Percentiles rank a stretch among this genome's conserved stretches.
These are phyloP conservation scores for Alternaria arbusti DNA, from an alignment of 2,329 filamentous ascomycete genomes.

Conservation along the genomic window DNA sequence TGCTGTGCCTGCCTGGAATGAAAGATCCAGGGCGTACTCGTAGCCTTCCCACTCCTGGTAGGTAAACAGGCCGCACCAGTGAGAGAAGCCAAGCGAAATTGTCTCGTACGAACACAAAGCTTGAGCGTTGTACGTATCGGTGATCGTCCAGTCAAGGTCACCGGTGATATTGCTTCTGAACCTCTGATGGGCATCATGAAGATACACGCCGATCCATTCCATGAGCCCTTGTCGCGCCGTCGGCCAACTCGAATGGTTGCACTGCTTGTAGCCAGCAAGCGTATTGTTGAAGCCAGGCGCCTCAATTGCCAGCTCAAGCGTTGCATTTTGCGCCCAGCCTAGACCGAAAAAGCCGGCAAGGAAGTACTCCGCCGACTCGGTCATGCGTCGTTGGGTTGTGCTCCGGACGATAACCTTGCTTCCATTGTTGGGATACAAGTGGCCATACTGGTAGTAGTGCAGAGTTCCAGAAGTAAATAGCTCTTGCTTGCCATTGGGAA, in stretches of 20 bases:
- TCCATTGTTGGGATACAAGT: conserved; percentile 70
- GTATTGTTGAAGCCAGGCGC: conserved; percentile 70
- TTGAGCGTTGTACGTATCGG: conserved; percentile 66
- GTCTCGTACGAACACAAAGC: conserved; percentile 80
- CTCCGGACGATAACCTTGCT: conserved; percentile 76
- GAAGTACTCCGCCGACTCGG: conserved; percentile 79
- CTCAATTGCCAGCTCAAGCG: conserved; percentile 76
- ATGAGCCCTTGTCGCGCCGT: conserved; percentile 58
- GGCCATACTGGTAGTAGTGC: conserved; percentile 75
- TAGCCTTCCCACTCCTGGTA: conserved; percentile 77
- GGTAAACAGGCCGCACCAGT: conserved; percentile 76
- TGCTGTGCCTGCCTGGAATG: conserved; percentile 66
- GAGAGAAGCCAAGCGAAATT: conserved; percentile 75
- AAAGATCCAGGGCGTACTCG: conserved; percentile 73
- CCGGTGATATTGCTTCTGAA: conserved; percentile 60
- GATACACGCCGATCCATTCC: conserved; percentile 69
- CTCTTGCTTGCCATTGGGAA: conserved; percentile 75
- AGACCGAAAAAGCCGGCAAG: conserved; percentile 80
- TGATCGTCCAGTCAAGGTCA: conserved; percentile 43
- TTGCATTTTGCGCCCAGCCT: conserved; percentile 74
- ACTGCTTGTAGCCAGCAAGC: conserved; percentile 70
- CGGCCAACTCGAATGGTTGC: conserved; percentile 63
- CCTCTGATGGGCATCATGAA: conserved; percentile 67
- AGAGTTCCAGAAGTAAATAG: conserved; percentile 73
- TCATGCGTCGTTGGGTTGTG: conserved; percentile 79